Evolutionary conservation across 1,284 basidiomycete species (phyloP).

Genomic region (Puccinia sorghi): DNA sequence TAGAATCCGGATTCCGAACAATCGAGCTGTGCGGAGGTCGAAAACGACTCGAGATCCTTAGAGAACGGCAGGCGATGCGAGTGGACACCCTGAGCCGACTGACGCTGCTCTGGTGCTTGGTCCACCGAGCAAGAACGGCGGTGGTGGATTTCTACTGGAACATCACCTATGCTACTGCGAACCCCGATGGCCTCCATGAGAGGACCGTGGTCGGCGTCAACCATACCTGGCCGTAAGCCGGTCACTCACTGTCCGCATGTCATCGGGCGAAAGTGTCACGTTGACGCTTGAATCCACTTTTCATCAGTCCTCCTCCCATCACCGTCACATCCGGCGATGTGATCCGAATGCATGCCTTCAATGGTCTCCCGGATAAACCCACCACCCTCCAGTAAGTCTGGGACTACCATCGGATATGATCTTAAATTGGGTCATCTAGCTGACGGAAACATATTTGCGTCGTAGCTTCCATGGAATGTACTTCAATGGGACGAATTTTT

Average conservation of each 20-base stretch:
- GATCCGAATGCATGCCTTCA: slow-evolving; percentile 47
- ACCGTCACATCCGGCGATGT: slow-evolving; percentile 41
- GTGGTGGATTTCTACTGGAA: slow-evolving; percentile 44
- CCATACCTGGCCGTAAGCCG: slow-evolving; percentile 80
- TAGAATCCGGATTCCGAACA: too few relatives aligned
- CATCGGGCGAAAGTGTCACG: background rate
- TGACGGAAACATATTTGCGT: too few relatives aligned
- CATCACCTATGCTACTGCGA: slow-evolving; percentile 34
- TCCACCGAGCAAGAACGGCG: background rate
- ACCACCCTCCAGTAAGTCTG: slow-evolving; percentile 37
- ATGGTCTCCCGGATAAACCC: slow-evolving; percentile 34
- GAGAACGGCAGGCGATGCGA: background rate
- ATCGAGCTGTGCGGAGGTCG: too few relatives aligned
- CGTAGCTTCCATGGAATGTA: slow-evolving; percentile 75
- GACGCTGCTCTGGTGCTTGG: background rate
- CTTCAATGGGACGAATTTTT: slow-evolving; percentile 80
- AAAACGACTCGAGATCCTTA: too few relatives aligned
- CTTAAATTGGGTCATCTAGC: too few relatives aligned
- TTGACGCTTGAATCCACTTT: background rate
- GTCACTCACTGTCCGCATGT: background rate
- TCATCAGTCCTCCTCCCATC: slow-evolving; percentile 38
- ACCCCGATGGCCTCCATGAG: slow-evolving; percentile 55
- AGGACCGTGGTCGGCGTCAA: slow-evolving; percentile 83
- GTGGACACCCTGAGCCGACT: background rate
- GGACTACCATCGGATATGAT: too few relatives aligned